Evolutionary conservation across 768 basidiomycete genomes (phyloP), one percentile per base, ranked within the genome.

Genomic region (Rhodotorula toruloides): DNA sequence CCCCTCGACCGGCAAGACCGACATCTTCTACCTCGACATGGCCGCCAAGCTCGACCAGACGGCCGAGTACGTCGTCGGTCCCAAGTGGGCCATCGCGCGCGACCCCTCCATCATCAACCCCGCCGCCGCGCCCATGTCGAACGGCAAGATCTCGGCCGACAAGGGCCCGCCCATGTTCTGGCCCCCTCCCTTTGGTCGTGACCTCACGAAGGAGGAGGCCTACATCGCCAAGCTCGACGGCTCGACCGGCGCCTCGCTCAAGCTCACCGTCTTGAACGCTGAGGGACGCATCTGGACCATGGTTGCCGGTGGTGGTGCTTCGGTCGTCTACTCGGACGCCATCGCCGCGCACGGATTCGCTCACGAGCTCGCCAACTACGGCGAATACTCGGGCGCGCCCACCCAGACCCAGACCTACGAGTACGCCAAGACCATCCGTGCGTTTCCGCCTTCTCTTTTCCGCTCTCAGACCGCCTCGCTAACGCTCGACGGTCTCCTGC

Each of bases 1-100:
- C 65, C 86, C 83, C 63, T 86, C 84, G 70, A 80, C 82, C 72
- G 83, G 83, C 73, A 85, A 84, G 65, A 86, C 87, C 47, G 85
- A 84, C 69, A 91, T 98, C 75, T 87, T 88, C 80, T 97, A 92
- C 81, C 87, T 99, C 69, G 94, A 99, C 78, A 98, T 99, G 94
- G 96, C 96, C 47, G 96, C 94, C 74, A 99, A 98, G 82, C 88
- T 99, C 71, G 96, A 99, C 77, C 96, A 98, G 81, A 98, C 96
- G 13, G 96, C 96, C 49, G 94, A 99, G 80, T 92, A 86, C 76
- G 89, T 98, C 76, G 94, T 91, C 76, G 94, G 96, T 29, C 91
- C 91, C 74, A 99, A 96, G 81, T 99, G 94, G 96, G 91, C 94
- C 42, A 87, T 98, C 74, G 94, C 94, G 53, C 87, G 94, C 74